A percentile compares a stretch with the other conserved stretches of the same genome.
Evolutionary conservation across 139 green algal species (phyloP).

Genomic region (Volvox africanus): DNA sequence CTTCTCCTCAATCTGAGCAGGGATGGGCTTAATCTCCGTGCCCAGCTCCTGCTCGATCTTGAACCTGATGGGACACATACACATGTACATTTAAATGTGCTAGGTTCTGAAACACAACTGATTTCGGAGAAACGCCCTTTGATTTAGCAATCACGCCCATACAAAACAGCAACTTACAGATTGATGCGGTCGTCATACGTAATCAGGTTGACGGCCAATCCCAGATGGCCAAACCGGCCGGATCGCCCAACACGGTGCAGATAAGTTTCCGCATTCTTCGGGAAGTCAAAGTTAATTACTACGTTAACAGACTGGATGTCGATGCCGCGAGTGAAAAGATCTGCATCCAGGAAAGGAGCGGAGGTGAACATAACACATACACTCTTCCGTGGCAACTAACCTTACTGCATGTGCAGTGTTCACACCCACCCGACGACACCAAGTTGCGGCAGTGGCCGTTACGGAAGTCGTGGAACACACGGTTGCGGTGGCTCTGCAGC

Average conservation of each 20-base stretch:
- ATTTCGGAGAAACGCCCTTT: no score
- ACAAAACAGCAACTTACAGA: slow-evolving; percentile 73
- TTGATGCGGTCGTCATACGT: slow-evolving; percentile 99
- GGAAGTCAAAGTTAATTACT: slow-evolving; percentile 99
- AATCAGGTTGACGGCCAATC: slow-evolving; percentile 98
- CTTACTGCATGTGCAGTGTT: not conserved
- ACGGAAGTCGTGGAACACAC: slow-evolving; percentile 99
- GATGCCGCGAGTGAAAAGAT: slow-evolving; percentile 98
- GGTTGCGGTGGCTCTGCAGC: slow-evolving; percentile 98
- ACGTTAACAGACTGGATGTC: slow-evolving; percentile 99
- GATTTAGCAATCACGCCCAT: not conserved
- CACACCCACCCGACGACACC: slow-evolving; percentile 87
- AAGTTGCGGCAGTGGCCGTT: slow-evolving; percentile 98
- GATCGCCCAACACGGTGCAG: slow-evolving; percentile 97
- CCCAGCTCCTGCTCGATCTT: slow-evolving; percentile 99
- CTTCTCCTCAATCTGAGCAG: slow-evolving; percentile 94
- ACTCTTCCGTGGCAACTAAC: not conserved
- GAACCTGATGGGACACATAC: slow-evolving; percentile 69
- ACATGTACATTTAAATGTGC: not conserved
- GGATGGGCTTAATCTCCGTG: slow-evolving; percentile 99
- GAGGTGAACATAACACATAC: not conserved
- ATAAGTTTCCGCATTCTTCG: slow-evolving; percentile 99
- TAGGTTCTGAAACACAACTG: no score
- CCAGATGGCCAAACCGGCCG: slow-evolving; percentile 98
- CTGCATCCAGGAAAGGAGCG: slow-evolving; percentile 58